A percentile compares a stretch with the other conserved stretches of the same genome.
These are phyloP conservation scores for Akanthomyces uredinophilus DNA, from an alignment of 2,329 filamentous ascomycete species.

Conservation along the genomic window DNA sequence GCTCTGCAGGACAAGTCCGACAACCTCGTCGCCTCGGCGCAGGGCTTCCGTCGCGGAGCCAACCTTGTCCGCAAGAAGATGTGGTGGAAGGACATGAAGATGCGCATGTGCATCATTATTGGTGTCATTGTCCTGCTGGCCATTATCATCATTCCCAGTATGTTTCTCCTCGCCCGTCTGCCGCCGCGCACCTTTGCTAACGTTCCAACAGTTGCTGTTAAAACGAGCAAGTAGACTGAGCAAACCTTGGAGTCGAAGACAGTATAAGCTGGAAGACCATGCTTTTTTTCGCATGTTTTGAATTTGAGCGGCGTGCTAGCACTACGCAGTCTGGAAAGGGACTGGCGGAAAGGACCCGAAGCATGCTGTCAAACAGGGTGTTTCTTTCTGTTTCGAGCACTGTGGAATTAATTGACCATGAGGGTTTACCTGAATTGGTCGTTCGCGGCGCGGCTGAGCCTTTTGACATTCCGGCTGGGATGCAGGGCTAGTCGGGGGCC, in stretches of 20 bases:
- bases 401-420: slow-evolving; percentile 32
- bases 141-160: slow-evolving; percentile 80
- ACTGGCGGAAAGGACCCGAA: slow-evolving; percentile 4
- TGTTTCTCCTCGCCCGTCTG: background rate
- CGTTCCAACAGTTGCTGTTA: slow-evolving; percentile 17
- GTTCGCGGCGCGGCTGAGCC: slow-evolving; percentile 22
- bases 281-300: slow-evolving; percentile 8
- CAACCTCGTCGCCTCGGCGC: slow-evolving; percentile 86
- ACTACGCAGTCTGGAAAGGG: slow-evolving; percentile 1
- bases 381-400: slow-evolving; percentile 29
- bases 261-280: background rate
- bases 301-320: slow-evolving; percentile 12
- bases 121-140: slow-evolving; percentile 88
- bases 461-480: background rate
- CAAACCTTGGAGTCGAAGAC: background rate
- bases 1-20: slow-evolving; percentile 90
- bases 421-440: slow-evolving; percentile 26
- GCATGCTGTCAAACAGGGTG: slow-evolving; percentile 18
- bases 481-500: slow-evolving; percentile 15
- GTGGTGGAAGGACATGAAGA: slow-evolving; percentile 99
- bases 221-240: slow-evolving; percentile 1
- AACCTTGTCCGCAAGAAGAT: slow-evolving; percentile 96
- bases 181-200: background rate
- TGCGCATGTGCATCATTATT: slow-evolving; percentile 92
- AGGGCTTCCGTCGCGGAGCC: slow-evolving; percentile 92